Percentiles rank a stretch among this genome's conserved stretches.
These are phyloP conservation scores for Lunularia cruciata DNA, from an alignment of 225 moss, liverwort and hornwort species.

Conservation along the genomic window DNA sequence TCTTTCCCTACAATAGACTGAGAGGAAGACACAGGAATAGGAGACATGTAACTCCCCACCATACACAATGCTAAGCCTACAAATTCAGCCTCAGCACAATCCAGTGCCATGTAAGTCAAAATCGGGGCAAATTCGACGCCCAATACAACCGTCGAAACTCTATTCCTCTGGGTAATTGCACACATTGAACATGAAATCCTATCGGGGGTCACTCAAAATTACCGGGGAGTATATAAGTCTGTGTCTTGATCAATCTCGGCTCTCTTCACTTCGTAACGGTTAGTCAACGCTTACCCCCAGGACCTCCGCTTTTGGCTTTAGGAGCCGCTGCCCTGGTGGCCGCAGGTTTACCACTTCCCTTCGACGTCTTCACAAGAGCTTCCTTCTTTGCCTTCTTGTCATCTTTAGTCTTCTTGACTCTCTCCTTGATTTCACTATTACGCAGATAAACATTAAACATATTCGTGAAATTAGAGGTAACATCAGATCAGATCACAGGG, in stretches of 20 bases:
- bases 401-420: slow-evolving; percentile 50
- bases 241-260: background rate
- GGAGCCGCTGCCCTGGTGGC: slow-evolving; percentile 27
- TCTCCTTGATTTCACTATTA: slow-evolving; percentile 49
- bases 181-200: background rate
- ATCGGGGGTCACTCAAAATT: too few relatives aligned
- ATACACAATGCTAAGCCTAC: background rate
- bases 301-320: slow-evolving; percentile 36
- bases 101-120: background rate
- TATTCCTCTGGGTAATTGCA: background rate
- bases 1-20: background rate
- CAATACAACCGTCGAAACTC: background rate
- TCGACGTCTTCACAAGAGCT: slow-evolving; percentile 22
- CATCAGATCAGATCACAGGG: background rate
- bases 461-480: background rate
- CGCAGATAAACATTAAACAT: too few relatives aligned
- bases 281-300: slow-evolving; percentile 46
- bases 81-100: background rate
- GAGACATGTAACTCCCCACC: background rate
- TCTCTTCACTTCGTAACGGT: background rate
- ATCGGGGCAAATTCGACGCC: background rate
- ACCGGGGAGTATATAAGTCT: background rate
- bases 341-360: slow-evolving; percentile 26
- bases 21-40: background rate
- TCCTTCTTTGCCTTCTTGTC: slow-evolving; percentile 51